Evolutionary conservation across 805 yeast species (phyloP).

Genomic region (Ogataea paraovalis): DNA sequence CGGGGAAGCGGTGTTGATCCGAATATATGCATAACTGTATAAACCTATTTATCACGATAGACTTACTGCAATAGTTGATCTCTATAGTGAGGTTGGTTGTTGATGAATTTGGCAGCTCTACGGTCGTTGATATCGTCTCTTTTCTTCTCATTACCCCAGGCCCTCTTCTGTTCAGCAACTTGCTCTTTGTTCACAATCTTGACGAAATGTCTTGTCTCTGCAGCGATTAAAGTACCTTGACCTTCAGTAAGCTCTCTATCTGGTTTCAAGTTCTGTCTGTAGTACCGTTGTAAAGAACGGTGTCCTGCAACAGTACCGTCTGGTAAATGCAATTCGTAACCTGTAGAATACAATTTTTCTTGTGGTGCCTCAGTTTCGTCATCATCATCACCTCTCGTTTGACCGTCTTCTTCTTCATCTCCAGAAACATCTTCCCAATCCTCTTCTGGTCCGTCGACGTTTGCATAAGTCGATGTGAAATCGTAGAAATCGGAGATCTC

Average conservation of each 20-base stretch:
- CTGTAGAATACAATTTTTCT: conserved; percentile 34
- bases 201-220: conserved; percentile 61
- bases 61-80: conserved; percentile 59
- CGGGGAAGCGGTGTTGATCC: too few species aligned
- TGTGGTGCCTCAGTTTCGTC: conserved; percentile 31
- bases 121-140: conserved; percentile 47
- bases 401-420: conserved; percentile 29
- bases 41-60: too few species aligned
- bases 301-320: conserved; percentile 81
- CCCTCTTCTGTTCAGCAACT: conserved; percentile 45
- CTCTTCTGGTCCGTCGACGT: conserved; percentile 29
- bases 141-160: conserved; percentile 55
- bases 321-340: conserved; percentile 68
- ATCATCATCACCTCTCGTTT: conserved; percentile 28
- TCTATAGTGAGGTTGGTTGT: conserved; percentile 81
- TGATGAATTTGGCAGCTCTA: conserved; percentile 63
- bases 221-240: conserved; percentile 69
- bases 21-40: too few species aligned
- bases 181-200: conserved; percentile 36
- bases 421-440: conserved; percentile 33
- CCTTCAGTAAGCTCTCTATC: conserved; percentile 57
- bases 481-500: conserved; percentile 82
- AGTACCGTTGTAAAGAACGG: conserved; percentile 65
- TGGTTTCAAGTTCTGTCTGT: conserved; percentile 57
- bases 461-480: conserved; percentile 57